Evolutionary conservation across 2,329 filamentous ascomycete genomes (phyloP), one percentile per base, ranked within the genome.

Genomic region (Akanthomyces lecanii): DNA sequence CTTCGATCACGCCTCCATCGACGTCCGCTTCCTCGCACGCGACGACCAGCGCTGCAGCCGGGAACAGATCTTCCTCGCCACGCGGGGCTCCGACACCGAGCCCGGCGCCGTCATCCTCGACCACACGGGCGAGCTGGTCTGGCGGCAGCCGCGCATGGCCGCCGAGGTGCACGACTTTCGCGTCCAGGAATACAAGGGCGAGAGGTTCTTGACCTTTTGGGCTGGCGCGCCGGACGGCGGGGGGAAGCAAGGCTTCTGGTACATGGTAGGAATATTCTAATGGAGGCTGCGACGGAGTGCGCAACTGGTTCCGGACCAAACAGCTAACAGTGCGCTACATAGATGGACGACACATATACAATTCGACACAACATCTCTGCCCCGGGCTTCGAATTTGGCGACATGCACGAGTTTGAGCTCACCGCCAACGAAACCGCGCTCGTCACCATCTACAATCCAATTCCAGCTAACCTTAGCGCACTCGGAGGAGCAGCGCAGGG

Each of bases 211-310:
- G 2, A 69, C 67, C 1, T 70, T 66, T 62, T 70, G 65, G 65
- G 79, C 79, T 10, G 68, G 77, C 38, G 73, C 79, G 67, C 72
- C 78, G n/a, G 73, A 76, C 5, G 74, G 73, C 2, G 79, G 78
- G 2, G 76, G 80, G 66, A 79, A 80, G 5, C 72, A 74, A 30
- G 79, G 79, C 10, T 68, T 69, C 51, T 77, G 78, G 62, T 77
- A 78, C 66, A 78, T 82, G 79, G 77, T 75, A 66, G 53, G 69
- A 6, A n/a, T 40, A 16, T 40, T 10, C 12, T 14, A 3, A 40
- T 40, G 33, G 10, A 40, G 38, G 38, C 38, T 40, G 14, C 38
- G 4, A 16, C 3, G 16, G 14, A 5, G 10, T 40, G 38, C 38
- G 33, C 38, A 40, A 11, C 33, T 5, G 14, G 38, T 4, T 40